Percentiles rank a stretch among this genome's conserved stretches.
phyloP scores from a whole-genome alignment of 768 basidiomycete species.

The Coprinellus micaceus region DNA sequence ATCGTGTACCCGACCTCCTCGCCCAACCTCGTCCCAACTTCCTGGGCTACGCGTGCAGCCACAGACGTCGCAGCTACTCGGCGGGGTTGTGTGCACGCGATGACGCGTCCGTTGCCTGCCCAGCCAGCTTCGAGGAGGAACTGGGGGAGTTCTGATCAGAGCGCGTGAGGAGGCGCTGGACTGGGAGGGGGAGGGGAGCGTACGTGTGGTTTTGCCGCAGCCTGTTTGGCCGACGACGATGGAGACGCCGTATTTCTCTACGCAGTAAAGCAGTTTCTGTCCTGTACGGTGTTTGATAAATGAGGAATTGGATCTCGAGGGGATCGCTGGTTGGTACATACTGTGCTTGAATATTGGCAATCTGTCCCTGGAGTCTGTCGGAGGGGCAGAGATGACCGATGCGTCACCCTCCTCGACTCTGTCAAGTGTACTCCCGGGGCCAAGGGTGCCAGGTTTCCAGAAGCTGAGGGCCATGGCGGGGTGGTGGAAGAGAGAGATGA shows the following conservation, averaged over 20 bases:
- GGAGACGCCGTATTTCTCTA: slow-evolving; percentile 80
- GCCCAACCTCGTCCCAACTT: slow-evolving; percentile 84
- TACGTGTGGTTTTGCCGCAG: slow-evolving; percentile 96
- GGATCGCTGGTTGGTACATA: no score
- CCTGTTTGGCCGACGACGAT: slow-evolving; percentile 96
- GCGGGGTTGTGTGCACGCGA: slow-evolving; percentile 91
- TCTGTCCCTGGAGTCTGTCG: slow-evolving; percentile 71
- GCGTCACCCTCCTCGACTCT: slow-evolving; percentile 77
- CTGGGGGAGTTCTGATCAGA: slow-evolving; percentile 84
- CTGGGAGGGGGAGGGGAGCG: slow-evolving; percentile 26
- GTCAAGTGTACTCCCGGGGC: slow-evolving; percentile 86
- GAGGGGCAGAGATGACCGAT: slow-evolving; percentile 47
- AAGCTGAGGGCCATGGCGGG: slow-evolving; percentile 62
- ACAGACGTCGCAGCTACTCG: slow-evolving; percentile 95
- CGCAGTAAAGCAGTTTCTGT: slow-evolving; percentile 72
- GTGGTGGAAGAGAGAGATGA: slow-evolving; percentile 1
- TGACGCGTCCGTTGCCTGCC: slow-evolving; percentile 76
- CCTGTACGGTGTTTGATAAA: no score
- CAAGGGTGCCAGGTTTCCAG: slow-evolving; percentile 87
- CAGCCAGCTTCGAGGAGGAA: slow-evolving; percentile 93
- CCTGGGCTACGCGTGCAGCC: slow-evolving; percentile 85
- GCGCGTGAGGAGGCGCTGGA: slow-evolving; percentile 17
- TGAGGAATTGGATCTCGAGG: no score
- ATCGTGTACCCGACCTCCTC: slow-evolving; percentile 98
- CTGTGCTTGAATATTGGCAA: slow-evolving; percentile 92